phyloP scores from a whole-genome alignment of 73 alveolate genomes.

The Paramecium pentaurelia region DNA sequence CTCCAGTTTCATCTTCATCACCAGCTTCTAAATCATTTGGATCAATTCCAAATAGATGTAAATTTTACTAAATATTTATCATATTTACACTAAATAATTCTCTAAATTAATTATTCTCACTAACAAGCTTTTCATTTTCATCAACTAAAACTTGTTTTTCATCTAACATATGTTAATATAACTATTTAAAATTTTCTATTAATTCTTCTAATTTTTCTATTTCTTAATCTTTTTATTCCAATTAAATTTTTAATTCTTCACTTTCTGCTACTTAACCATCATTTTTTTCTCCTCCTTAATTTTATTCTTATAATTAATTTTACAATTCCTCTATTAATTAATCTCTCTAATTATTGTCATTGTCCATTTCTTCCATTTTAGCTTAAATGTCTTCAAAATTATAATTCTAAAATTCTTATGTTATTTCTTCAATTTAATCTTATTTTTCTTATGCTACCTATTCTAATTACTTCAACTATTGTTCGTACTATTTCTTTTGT shows the following conservation, averaged over 20 bases:
- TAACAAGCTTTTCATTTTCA: neutral
- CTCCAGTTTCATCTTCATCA: neutral
- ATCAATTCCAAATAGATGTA: slow-evolving; percentile 18
- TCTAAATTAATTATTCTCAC: slow-evolving; percentile 10
- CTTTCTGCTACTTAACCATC: neutral
- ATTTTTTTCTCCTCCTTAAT: neutral
- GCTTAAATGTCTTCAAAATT: slow-evolving; percentile 20
- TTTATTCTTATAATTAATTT: neutral
- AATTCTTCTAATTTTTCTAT: neutral
- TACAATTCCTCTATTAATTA: neutral
- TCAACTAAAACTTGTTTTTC: neutral
- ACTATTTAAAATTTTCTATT: neutral
- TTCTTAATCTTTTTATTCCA: neutral
- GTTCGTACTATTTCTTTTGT: neutral
- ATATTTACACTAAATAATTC: neutral
- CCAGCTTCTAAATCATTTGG: neutral
- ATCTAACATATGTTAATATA: slow-evolving; percentile 20
- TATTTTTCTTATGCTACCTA: neutral
- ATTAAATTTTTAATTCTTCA: neutral
- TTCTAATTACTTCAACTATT: neutral
- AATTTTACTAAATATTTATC: neutral
- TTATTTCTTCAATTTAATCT: neutral
- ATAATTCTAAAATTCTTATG: slow-evolving; percentile 2
- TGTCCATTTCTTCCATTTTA: slow-evolving; percentile 12
- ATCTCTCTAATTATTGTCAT: slow-evolving; percentile 4